phyloP scores from a whole-genome alignment of 306 rosid species.

The Rubus idaeus region DNA sequence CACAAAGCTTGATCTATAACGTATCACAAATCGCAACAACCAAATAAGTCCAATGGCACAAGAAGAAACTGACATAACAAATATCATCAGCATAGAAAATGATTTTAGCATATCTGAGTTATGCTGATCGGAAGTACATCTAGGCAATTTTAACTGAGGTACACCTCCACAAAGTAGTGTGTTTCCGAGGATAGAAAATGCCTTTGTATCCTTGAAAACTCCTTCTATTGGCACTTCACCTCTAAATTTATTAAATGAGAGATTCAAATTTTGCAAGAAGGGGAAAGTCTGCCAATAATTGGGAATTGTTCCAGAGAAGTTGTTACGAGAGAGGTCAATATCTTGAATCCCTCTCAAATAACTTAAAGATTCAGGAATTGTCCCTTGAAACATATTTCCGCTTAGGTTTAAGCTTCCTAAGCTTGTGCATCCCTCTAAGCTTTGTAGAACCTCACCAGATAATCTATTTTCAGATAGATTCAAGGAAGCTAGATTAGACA shows the following conservation, averaged over 20 bases:
- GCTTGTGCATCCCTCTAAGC: constrained; percentile 16
- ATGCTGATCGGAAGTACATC: not conserved
- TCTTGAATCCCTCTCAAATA: constrained; percentile 13
- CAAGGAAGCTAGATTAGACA: constrained; percentile 1
- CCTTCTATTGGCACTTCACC: constrained; percentile 28
- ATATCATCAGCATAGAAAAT: not conserved
- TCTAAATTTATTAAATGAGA: constrained; percentile 33
- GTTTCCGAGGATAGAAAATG: constrained; percentile 20
- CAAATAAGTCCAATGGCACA: not conserved
- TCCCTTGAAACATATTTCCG: constrained; percentile 25
- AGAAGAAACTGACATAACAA: not conserved
- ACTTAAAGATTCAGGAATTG: constrained; percentile 22
- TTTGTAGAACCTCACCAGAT: constrained; percentile 24
- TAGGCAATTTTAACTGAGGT: constrained; percentile 4
- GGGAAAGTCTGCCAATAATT: not conserved
- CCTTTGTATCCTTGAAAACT: constrained; percentile 25
- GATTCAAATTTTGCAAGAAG: constrained; percentile 11
- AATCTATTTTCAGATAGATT: constrained; percentile 25
- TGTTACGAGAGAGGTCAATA: constrained; percentile 17
- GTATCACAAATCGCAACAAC: no score
- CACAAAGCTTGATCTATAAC: not conserved
- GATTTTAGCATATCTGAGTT: not conserved
- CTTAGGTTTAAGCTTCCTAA: constrained; percentile 16
- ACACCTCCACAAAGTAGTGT: constrained; percentile 22
- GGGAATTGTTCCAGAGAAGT: constrained; percentile 28